Evolutionary conservation across 257 asterid species (phyloP).

Genomic region (Penstemon davidsonii): DNA sequence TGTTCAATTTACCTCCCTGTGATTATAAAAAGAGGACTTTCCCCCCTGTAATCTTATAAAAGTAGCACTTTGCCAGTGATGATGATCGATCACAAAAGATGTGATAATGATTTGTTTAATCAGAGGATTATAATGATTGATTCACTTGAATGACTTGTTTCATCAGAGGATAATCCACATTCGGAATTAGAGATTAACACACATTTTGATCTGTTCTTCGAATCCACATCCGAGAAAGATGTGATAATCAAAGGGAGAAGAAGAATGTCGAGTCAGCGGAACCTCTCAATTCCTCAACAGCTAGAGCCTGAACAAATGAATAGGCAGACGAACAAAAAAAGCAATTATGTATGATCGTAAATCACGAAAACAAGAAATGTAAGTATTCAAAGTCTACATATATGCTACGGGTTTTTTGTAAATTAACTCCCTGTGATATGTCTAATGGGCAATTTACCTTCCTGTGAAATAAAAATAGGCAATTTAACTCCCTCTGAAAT

Average conservation of each 20-base stretch:
- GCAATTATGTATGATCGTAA: constrained; percentile 24
- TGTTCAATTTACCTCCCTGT: too few species aligned
- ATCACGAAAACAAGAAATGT: constrained; percentile 4
- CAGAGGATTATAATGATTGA: too few species aligned
- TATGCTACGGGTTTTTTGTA: background rate
- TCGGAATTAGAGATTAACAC: constrained; percentile 16
- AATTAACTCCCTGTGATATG: background rate
- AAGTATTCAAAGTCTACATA: background rate
- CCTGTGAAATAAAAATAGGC: too few species aligned
- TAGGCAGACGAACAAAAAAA: constrained; percentile 28
- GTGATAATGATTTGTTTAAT: too few species aligned
- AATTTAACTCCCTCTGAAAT: background rate
- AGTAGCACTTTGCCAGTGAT: too few species aligned
- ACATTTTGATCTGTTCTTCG: background rate
- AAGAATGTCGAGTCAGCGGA: background rate
- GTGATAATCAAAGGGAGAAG: constrained; percentile 18
- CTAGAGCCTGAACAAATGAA: constrained; percentile 23
- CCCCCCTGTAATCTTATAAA: too few species aligned
- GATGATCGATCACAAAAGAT: too few species aligned
- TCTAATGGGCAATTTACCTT: too few species aligned
- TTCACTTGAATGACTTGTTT: background rate
- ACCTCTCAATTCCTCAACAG: too few species aligned
- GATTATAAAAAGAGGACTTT: too few species aligned
- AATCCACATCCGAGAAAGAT: too few species aligned
- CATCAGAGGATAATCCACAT: constrained; percentile 8